These are phyloP conservation scores for Suhomyces coccinellae DNA, from an alignment of 1,139 yeast genomes.

Conservation along the genomic window DNA sequence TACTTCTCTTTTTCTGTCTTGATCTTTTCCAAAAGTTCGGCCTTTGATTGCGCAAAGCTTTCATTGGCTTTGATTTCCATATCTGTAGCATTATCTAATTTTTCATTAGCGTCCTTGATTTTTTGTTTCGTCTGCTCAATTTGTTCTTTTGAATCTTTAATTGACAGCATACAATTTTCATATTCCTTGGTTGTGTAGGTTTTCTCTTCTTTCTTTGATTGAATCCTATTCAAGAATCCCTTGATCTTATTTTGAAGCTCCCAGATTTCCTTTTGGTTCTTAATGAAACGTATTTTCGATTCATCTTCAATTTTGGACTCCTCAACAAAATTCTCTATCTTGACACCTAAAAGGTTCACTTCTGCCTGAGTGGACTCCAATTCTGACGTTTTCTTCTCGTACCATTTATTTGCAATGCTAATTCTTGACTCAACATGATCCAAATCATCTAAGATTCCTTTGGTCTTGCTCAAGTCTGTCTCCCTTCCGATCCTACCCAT, in stretches of 20 bases:
- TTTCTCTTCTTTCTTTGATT: constrained; percentile 52
- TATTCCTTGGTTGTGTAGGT: constrained; percentile 68
- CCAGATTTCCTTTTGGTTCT: constrained; percentile 41
- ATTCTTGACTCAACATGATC: constrained; percentile 42
- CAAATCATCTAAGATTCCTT: constrained; percentile 31
- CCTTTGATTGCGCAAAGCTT: constrained; percentile 26
- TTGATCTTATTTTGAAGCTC: constrained; percentile 39
- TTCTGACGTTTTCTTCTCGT: constrained; percentile 36
- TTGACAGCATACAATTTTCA: constrained; percentile 56
- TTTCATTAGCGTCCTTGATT: constrained; percentile 32
- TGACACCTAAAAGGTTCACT: constrained; percentile 21
- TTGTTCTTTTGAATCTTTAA: constrained; percentile 50
- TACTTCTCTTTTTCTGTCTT: constrained; percentile 26
- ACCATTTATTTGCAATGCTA: constrained; percentile 43
- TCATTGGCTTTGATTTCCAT: constrained; percentile 24
- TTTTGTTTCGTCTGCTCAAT: constrained; percentile 32
- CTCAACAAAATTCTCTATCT: constrained; percentile 21
- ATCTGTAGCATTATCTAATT: constrained; percentile 27
- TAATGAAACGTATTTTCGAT: constrained; percentile 19
- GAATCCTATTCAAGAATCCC: constrained; percentile 35
- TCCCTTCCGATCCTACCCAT: constrained; percentile 36
- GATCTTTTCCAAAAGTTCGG: constrained; percentile 25
- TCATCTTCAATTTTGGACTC: constrained; percentile 21
- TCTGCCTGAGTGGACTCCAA: constrained; percentile 26
- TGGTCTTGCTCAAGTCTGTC: constrained; percentile 28